Conservation (phyloP, 768 basidiomycete genomes). For the Bullera alba region DNA sequence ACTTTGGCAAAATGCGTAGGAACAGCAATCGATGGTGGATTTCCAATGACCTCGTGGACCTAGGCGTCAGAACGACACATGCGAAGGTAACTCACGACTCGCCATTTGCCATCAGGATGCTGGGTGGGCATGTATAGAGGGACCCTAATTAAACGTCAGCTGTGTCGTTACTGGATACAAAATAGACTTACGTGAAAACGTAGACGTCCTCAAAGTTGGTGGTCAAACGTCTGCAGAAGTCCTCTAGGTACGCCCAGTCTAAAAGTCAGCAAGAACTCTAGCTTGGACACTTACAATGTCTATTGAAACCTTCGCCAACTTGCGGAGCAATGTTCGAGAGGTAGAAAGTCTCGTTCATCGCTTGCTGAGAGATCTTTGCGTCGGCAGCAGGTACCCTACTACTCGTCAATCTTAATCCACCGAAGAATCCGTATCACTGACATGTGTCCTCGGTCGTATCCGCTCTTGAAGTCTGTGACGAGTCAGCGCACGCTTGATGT, state of each 20-base stretch:
- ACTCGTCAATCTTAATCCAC: background rate
- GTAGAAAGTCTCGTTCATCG: conserved; percentile 95
- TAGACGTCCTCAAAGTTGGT: conserved; percentile 87
- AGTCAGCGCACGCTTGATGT: background rate
- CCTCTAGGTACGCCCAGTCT: conserved; percentile 97
- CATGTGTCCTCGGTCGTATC: conserved; percentile 97
- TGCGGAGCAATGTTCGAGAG: conserved; percentile 96
- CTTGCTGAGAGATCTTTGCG: conserved; percentile 79
- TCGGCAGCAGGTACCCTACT: conserved; percentile 91
- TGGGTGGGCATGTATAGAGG: conserved; percentile 88
- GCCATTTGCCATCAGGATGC: conserved; percentile 86
- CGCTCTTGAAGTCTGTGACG: conserved; percentile 65
- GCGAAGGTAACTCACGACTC: conserved; percentile 61
- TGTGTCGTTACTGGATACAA: background rate
- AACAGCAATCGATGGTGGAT: conserved; percentile 79
- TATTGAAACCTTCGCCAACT: conserved; percentile 93
- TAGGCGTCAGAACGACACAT: conserved; percentile 39
- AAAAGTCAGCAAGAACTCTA: background rate
- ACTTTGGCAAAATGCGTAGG: conserved; percentile 99
- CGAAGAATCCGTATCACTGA: conserved; percentile 47
- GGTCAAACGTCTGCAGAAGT: conserved; percentile 89
- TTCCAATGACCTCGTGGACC: conserved; percentile 92
- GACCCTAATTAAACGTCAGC: conserved; percentile 48
- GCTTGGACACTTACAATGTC: conserved; percentile 64
- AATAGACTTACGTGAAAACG: conserved; percentile 64